Evolutionary conservation across 1,139 yeast genomes (phyloP), one percentile per base, ranked within the genome.

Genomic region (Zhuliangozyma blackwelliae): DNA sequence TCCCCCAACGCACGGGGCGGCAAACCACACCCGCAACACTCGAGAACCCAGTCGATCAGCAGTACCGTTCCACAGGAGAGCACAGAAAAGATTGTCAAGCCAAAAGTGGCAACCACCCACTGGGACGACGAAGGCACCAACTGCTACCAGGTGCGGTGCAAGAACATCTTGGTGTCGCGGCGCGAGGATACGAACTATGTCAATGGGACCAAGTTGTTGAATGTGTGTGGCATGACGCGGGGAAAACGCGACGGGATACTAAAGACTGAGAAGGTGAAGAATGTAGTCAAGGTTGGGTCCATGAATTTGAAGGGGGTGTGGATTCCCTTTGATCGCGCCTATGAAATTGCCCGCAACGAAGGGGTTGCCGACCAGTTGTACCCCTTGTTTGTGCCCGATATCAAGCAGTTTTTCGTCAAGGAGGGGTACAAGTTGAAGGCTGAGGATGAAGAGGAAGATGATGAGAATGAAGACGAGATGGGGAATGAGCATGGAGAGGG

Each of bases 221-320:
- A 90, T 57, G 96, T 89, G 21, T 92, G 96, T 10, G 92, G 89
- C 39, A 86, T 92, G 92, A 88, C 97, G 10, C 75, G 98, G 46
- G 98, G 98, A 10, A 82, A 95, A 46, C 75, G 98, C 47, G 98
- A 90, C 61, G 97, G 97, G 10, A 84, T 92, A 45, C 68, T 75
- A 32, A 75, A 75, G 44, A 56, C 71, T 3, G 81, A 75, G 44
- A 65, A 62, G 43, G 50, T 53, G 4, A 59, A 74, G 27, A 56
- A 50, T 20, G 80, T 75, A 0, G 73, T 75, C 12, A 73, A 73
- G 44, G 64, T 66, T 8, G 81, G 81, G 0, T 62, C 74, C 2
- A 75, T 75, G 77, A 70, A 70, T 45, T 57, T 75, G 44, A 75
- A 75, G 46, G 81, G 74, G 0, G 79, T 75, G 1, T 75, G 81